Base-by-base conservation (phyloP, 2,329 filamentous ascomycete species). In the Rhinocladiella mackenziei region DNA sequence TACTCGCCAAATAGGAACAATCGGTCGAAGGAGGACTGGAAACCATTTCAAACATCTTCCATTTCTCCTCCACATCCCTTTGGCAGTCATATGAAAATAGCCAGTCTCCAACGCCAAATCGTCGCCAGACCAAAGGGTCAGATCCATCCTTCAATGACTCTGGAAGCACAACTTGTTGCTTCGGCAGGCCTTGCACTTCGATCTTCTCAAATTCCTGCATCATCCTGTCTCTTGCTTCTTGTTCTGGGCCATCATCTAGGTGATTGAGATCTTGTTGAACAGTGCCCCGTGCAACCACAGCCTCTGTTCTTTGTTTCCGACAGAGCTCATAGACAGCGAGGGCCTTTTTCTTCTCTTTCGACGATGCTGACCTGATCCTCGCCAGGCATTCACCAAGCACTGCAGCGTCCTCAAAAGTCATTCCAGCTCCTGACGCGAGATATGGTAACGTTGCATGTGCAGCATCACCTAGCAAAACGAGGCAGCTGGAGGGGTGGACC, bases 391-490 rank as follows among this genome's bases (percentile, higher is more conserved):
- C 66, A 0, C 62, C 63, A 4, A 60, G 50, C 1, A 59, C 56
- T 10, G 57, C 58, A 3, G 57, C 60, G 28, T 62, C 60, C 49
- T 62, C 60, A 22, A 62, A 48, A 5, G 58, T 58, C 37, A 56
- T 57, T 7, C 58, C 60, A 1, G 60, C 60, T 20, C 60, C 60
- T 51, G 60, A 58, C 13, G 59, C 60, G n/a, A 43, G 15, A 25
- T 58, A 64, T 48, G 54, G 67, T 59, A 68, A 61, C 62, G 68
- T 68, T 58, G 69, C 50, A 77, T 68, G 48, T 66, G 63, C 67
- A 4, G 65, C 60, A 38, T 69, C 66, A 22, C 66, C 65, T 13
- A 68, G 57, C 4, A 69, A 47, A 7, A 64, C 65, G 9, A 66
- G 35, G 15, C 32, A 45, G n/a, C 35, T 41, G 26, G 29, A 39